Conservation (phyloP, 768 basidiomycete genomes). For the Psilocybe sp. region DNA sequence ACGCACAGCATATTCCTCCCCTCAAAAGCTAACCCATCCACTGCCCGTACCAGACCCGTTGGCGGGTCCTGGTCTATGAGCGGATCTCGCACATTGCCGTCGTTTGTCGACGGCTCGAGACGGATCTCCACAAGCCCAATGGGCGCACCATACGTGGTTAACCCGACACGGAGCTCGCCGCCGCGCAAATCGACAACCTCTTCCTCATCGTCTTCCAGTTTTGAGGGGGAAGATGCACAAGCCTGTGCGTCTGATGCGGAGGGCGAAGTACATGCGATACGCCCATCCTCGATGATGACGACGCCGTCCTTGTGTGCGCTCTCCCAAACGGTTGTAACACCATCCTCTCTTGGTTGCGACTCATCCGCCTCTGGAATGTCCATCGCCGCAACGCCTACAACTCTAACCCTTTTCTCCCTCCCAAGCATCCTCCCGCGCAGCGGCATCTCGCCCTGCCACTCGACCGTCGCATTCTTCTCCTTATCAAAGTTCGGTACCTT, state of each 20-base stretch:
- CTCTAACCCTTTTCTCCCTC: conserved; percentile 52
- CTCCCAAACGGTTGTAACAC: conserved; percentile 5
- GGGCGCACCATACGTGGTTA: conserved; percentile 56
- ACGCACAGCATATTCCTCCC: conserved; percentile 50
- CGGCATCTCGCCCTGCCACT: conserved; percentile 70
- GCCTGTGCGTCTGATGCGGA: conserved; percentile 23
- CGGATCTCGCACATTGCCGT: conserved; percentile 59
- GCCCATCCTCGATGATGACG: conserved; percentile 55
- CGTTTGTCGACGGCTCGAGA: conserved; percentile 61
- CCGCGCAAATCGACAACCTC: conserved; percentile 55
- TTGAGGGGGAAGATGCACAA: conserved; percentile 9
- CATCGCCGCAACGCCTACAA: conserved; percentile 36
- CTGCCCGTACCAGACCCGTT: conserved; percentile 51
- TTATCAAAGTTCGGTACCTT: conserved; percentile 55
- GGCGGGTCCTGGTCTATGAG: conserved; percentile 34
- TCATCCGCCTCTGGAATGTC: conserved; percentile 10
- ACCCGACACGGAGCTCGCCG: conserved; percentile 58
- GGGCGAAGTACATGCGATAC: conserved; percentile 39
- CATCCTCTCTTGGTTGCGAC: conserved; percentile 19
- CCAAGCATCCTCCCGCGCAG: conserved; percentile 36
- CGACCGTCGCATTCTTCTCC: conserved; percentile 55
- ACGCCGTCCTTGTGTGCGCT: conserved; percentile 9
- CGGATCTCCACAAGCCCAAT: conserved; percentile 72
- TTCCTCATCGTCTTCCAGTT: conserved; percentile 5
- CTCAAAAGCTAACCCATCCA: conserved; percentile 59